A percentile compares a stretch with the other conserved stretches of the same genome.
phyloP scores from a whole-genome alignment of 1,284 basidiomycete genomes.

The Cutaneotrichosporon spelunceum region DNA sequence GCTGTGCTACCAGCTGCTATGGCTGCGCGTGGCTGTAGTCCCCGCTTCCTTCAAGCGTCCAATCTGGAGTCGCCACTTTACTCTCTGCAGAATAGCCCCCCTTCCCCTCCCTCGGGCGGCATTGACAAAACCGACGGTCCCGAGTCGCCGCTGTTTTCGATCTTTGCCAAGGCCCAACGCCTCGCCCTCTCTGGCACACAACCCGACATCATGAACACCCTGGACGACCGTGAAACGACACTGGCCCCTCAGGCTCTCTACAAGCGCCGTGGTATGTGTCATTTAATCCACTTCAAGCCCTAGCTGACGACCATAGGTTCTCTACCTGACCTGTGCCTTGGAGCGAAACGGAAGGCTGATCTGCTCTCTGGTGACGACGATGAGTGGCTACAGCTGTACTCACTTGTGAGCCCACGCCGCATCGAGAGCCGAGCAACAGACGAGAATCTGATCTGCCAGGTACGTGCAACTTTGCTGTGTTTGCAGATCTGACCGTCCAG shows the following conservation, averaged over 20 bases:
- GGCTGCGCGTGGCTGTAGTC: neutral
- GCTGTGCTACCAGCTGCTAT: neutral
- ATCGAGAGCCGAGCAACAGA: neutral
- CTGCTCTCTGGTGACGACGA: neutral
- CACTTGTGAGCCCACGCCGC: neutral
- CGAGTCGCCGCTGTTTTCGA: neutral
- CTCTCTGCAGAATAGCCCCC: neutral
- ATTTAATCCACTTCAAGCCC: neutral
- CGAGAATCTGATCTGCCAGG: neutral
- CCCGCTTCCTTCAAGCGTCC: neutral
- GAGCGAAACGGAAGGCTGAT: neutral
- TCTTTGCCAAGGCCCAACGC: neutral
- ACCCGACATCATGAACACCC: neutral
- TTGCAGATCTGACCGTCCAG: neutral
- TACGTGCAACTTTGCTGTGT: neutral
- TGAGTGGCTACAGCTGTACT: neutral
- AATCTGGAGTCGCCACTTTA: neutral
- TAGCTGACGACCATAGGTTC: neutral
- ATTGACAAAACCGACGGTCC: neutral
- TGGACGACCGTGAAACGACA: neutral
- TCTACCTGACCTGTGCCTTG: neutral
- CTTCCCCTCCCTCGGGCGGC: neutral
- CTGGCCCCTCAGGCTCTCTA: neutral
- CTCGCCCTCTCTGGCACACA: neutral
- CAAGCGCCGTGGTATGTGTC: constrained; percentile 3